phyloP scores from a whole-genome alignment of 257 asterid species.

The Lithospermum erythrorhizon region DNA sequence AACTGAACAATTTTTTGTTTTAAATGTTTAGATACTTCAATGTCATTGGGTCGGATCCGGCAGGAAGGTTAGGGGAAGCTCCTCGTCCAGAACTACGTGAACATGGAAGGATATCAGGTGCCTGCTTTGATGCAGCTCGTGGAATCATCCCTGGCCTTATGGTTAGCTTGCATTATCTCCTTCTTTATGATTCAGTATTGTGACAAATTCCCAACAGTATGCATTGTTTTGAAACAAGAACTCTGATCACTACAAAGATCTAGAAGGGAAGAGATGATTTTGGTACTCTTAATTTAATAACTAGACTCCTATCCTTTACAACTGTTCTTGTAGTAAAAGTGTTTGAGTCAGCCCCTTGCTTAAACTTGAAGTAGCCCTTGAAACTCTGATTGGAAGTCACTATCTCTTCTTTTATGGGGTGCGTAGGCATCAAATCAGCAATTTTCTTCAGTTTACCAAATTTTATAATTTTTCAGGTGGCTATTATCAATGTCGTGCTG shows the following conservation, averaged over 20 bases:
- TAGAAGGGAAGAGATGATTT: too few relatives aligned
- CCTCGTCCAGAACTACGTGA: constrained; percentile 87
- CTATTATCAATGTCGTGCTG: too few relatives aligned
- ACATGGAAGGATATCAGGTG: constrained; percentile 89
- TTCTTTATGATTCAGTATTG: neutral
- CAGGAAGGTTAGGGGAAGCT: constrained; percentile 93
- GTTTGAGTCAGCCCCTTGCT: too few relatives aligned
- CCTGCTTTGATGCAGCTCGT: constrained; percentile 93
- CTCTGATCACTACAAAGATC: neutral
- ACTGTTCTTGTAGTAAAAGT: too few relatives aligned
- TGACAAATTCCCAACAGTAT: neutral
- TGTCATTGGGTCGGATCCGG: constrained; percentile 68
- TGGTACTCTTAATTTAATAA: too few relatives aligned
- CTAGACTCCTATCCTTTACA: too few relatives aligned
- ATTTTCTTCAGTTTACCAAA: too few relatives aligned
- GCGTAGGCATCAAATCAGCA: too few relatives aligned
- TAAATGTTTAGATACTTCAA: constrained; percentile 32
- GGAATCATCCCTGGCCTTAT: constrained; percentile 74
- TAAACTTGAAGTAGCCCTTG: too few relatives aligned
- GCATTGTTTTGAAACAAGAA: neutral
- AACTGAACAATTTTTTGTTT: constrained; percentile 3
- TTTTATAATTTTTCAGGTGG: too few relatives aligned
- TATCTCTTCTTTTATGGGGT: too few relatives aligned
- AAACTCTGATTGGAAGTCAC: too few relatives aligned
- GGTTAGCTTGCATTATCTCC: constrained; percentile 26